These are phyloP conservation scores for Suillus luteus DNA, from an alignment of 768 basidiomycete species.

Conservation along the genomic window DNA sequence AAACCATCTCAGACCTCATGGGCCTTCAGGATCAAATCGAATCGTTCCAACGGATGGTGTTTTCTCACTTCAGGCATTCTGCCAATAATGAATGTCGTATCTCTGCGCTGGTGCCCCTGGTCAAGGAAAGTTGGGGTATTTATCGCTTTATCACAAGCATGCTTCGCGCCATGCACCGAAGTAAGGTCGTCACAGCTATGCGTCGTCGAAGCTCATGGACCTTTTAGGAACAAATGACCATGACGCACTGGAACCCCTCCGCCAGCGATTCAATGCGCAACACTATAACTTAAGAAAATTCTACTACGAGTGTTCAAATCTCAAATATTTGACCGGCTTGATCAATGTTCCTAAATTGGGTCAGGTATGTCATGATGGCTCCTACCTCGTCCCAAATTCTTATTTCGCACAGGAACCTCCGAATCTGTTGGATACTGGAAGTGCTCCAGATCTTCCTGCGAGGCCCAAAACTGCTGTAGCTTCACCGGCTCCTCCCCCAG, in stretches of 20 bases:
- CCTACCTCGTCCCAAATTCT: constrained; percentile 4
- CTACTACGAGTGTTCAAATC: constrained; percentile 98
- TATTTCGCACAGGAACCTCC: constrained; percentile 77
- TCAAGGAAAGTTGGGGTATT: constrained; percentile 99
- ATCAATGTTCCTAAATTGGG: constrained; percentile 99
- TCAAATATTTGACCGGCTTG: constrained; percentile 95
- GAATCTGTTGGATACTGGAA: constrained; percentile 83
- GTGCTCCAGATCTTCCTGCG: constrained; percentile 85
- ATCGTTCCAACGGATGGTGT: constrained; percentile 97
- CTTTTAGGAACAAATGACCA: constrained; percentile 79
- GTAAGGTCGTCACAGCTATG: constrained; percentile 45
- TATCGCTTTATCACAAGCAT: constrained; percentile 99
- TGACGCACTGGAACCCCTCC: constrained; percentile 88
- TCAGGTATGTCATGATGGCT: constrained; percentile 48
- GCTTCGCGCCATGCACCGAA: constrained; percentile 94
- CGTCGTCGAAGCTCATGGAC: constrained; percentile 11
- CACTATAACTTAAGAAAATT: constrained; percentile 94
- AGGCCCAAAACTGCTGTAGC: constrained; percentile 61
- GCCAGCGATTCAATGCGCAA: constrained; percentile 85
- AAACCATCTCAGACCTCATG: constrained; percentile 98
- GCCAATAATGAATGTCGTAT: constrained; percentile 97
- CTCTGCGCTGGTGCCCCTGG: constrained; percentile 91
- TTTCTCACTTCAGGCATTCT: constrained; percentile 89
- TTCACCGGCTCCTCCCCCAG: constrained; percentile 66
- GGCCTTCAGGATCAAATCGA: constrained; percentile 98